Conservation (phyloP, 768 basidiomycete genomes). For the Suillus alpinus region DNA sequence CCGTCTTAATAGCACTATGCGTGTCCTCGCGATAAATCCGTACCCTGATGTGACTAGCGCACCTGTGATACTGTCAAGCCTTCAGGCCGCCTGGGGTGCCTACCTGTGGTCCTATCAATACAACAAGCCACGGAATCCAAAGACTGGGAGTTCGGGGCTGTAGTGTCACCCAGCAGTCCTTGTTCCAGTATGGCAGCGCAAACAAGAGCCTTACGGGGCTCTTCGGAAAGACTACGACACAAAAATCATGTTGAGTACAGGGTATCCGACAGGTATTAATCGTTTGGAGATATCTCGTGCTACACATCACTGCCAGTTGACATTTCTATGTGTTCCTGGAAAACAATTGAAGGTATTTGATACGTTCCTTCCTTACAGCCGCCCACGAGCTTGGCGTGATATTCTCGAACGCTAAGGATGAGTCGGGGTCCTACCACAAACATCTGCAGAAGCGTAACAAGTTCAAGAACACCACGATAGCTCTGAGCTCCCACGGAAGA, state of each 20-base stretch:
- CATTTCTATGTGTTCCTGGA: not conserved
- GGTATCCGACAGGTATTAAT: not conserved
- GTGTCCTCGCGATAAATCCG: no score
- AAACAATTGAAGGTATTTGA: not conserved
- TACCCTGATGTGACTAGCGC: no score
- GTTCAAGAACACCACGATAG: not conserved
- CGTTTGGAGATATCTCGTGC: not conserved
- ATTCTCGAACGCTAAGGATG: not conserved
- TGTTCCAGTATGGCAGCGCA: no score
- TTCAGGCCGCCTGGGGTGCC: no score
- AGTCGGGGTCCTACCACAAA: not conserved
- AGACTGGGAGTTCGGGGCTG: no score
- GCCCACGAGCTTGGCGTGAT: not conserved
- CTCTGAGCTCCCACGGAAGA: not conserved
- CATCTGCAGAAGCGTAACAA: not conserved
- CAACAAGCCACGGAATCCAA: no score
- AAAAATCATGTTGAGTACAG: not conserved
- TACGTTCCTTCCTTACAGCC: not conserved
- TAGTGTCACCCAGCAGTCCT: no score
- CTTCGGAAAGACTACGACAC: not conserved
- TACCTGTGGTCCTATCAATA: no score
- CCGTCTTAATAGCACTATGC: no score
- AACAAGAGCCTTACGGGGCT: no score
- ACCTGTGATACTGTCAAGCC: no score
- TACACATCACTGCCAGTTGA: not conserved